These are phyloP conservation scores for Coniochaeta sp. DNA, from an alignment of 2,329 filamentous ascomycete species.

Conservation along the genomic window DNA sequence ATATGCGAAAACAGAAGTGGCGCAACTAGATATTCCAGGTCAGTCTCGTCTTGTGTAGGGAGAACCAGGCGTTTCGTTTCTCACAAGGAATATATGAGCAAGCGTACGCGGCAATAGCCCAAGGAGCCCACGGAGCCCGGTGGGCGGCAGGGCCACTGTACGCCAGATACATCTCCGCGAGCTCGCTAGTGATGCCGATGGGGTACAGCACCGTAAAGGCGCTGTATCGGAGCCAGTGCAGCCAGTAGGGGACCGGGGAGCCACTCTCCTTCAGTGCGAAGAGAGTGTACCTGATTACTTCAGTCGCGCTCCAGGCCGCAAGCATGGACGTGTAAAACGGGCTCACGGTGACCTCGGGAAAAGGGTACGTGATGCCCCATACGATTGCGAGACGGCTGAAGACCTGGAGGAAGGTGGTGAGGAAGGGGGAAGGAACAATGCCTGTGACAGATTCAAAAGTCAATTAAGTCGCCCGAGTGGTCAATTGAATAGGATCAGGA, in stretches of 20 bases:
- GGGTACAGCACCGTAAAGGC: slow-evolving; percentile 93
- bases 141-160: slow-evolving; percentile 46
- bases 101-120: slow-evolving; percentile 57
- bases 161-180: slow-evolving; percentile 67
- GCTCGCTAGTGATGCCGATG: slow-evolving; percentile 83
- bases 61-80: slow-evolving; percentile 19
- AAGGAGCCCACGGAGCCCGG: slow-evolving; percentile 43
- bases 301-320: slow-evolving; percentile 80
- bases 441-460: slow-evolving; percentile 37
- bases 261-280: slow-evolving; percentile 69
- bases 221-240: slow-evolving; percentile 84
- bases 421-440: slow-evolving; percentile 74
- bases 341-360: slow-evolving; percentile 57
- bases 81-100: slow-evolving; percentile 73
- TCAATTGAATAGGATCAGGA: neutral
- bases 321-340: slow-evolving; percentile 71
- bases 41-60: neutral
- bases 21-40: slow-evolving; percentile 32
- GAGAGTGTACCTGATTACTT: slow-evolving; percentile 89
- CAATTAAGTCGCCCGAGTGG: neutral
- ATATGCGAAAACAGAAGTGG: slow-evolving; percentile 91
- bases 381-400: slow-evolving; percentile 80
- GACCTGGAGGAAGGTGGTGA: slow-evolving; percentile 88
- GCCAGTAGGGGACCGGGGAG: slow-evolving; percentile 47
- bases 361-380: slow-evolving; percentile 73